These are phyloP conservation scores for Citrus reticulata DNA, from an alignment of 345 rosid species.

Conservation along the genomic window DNA sequence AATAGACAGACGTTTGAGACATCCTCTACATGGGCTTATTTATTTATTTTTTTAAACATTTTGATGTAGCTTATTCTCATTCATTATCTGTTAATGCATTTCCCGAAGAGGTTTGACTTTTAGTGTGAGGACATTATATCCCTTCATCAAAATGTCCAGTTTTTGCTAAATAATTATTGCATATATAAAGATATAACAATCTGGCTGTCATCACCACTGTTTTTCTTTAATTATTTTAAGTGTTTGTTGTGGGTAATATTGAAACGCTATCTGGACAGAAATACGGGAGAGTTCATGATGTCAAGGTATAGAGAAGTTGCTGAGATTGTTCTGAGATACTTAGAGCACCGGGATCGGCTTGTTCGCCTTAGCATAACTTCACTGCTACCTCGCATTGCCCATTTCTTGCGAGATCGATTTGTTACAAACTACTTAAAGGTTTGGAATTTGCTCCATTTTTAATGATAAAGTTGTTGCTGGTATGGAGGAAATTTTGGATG, in stretches of 20 bases:
- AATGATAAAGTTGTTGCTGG: not conserved
- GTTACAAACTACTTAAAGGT: conserved; percentile 91
- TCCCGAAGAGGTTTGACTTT: not conserved
- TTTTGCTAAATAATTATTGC: not conserved
- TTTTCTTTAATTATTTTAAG: not conserved
- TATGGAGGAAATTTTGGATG: not conserved
- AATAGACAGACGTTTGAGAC: too few species aligned
- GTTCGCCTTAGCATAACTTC: conserved; percentile 99
- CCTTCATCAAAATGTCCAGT: not conserved
- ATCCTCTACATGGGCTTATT: not conserved
- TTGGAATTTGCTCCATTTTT: conserved; percentile 12
- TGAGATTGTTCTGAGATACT: conserved; percentile 91
- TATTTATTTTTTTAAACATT: too few species aligned
- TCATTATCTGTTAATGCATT: not conserved
- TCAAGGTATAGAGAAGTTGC: conserved; percentile 99
- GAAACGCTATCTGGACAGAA: conserved; percentile 50
- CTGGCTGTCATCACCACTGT: not conserved
- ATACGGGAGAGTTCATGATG: conserved; percentile 99
- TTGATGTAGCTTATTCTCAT: not conserved
- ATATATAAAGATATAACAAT: not conserved
- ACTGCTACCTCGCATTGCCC: conserved; percentile 97
- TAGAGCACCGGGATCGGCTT: conserved; percentile 90
- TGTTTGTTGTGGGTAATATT: conserved; percentile 3
- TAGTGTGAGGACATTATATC: not conserved
- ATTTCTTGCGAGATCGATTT: conserved; percentile 96